phyloP scores from a whole-genome alignment of 106 monocot species.

The Gastrodia elata region DNA sequence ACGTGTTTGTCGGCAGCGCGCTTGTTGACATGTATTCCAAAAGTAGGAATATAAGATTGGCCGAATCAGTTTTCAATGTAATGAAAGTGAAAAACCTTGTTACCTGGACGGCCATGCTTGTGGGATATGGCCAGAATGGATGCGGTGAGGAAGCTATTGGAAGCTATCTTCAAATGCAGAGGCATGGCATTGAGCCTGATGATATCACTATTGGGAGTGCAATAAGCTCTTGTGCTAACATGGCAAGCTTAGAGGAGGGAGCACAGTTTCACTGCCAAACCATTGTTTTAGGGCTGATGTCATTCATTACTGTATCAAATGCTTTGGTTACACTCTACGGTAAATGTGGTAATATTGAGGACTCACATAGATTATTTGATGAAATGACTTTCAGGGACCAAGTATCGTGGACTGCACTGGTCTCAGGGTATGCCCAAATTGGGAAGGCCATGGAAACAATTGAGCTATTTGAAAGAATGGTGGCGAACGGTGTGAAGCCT shows the following conservation, averaged over 20 bases:
- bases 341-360: conserved; percentile 67
- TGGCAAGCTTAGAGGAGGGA: conserved; percentile 74
- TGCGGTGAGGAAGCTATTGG: conserved; percentile 54
- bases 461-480: conserved; percentile 58
- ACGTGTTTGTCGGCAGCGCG: conserved; percentile 72
- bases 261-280: conserved; percentile 56
- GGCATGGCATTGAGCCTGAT: conserved; percentile 50
- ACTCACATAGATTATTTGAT: conserved; percentile 43
- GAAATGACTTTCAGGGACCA: conserved; percentile 54
- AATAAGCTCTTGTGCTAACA: conserved; percentile 72
- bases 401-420: conserved; percentile 71
- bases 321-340: conserved; percentile 69
- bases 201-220: conserved; percentile 76
- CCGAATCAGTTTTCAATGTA: conserved; percentile 41
- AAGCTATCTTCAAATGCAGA: conserved; percentile 54
- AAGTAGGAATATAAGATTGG: conserved; percentile 35
- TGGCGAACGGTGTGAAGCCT: conserved; percentile 41
- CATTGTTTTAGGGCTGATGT: conserved; percentile 41
- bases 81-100: conserved; percentile 53
- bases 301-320: conserved; percentile 61
- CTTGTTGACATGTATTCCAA: conserved; percentile 87
- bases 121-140: conserved; percentile 80
- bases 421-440: conserved; percentile 64
- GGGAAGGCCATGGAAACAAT: conserved; percentile 64
- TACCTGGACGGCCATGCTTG: conserved; percentile 82